Evolutionary conservation across 139 green algal genomes (phyloP).

Genomic region (Mesotaenium endlicherianum): DNA sequence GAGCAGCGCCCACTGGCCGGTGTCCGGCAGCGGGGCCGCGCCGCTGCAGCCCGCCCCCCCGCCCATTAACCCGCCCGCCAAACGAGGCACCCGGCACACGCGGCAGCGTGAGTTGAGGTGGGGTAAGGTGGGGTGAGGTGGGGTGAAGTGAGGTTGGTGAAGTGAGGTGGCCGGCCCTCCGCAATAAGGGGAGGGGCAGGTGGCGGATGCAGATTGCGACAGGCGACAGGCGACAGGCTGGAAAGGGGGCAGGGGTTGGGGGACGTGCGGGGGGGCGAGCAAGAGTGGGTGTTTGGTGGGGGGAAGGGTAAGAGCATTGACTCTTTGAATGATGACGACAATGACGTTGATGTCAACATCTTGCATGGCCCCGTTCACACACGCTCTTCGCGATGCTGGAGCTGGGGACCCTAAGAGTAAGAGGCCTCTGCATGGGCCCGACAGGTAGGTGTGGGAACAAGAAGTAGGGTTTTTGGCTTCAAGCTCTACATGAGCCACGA

Average conservation of each 20-base stretch:
- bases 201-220: neutral
- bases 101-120: neutral
- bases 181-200: no score
- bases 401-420: no score
- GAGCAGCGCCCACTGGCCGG: conserved; percentile 34
- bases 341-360: neutral
- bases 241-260: neutral
- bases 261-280: conserved; percentile 11
- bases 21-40: conserved; percentile 33
- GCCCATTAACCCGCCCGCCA: neutral
- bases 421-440: no score
- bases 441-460: no score
- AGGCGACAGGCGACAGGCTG: neutral
- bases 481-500: no score
- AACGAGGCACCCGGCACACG: neutral
- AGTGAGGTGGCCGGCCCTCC: neutral
- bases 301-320: neutral
- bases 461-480: no score
- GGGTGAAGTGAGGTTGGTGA: neutral
- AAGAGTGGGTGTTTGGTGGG: neutral
- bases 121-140: neutral
- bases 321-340: neutral
- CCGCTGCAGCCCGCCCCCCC: neutral
- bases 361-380: no score
- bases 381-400: no score